These are phyloP conservation scores for Mayamaea pseudoterrestris DNA, from an alignment of 108 stramenopile genomes.

Conservation along the genomic window DNA sequence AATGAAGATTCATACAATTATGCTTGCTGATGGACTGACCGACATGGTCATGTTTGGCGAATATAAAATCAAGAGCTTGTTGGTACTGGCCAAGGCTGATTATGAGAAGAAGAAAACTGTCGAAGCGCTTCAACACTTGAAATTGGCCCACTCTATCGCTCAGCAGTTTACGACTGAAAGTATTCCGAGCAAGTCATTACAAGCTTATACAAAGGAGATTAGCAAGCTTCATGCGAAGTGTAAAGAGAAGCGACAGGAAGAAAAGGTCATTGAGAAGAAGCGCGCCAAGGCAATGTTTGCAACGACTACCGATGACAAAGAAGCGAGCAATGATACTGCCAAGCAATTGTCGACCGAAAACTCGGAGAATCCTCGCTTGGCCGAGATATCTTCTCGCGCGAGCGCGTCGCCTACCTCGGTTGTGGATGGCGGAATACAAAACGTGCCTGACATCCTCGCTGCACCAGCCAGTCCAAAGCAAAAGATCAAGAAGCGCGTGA, in stretches of 20 bases:
- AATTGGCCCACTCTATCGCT: conserved; percentile 26
- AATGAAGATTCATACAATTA: conserved; percentile 36
- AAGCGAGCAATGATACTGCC: too few relatives aligned
- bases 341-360: too few relatives aligned
- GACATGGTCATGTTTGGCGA: conserved; percentile 70
- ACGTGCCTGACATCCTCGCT: too few relatives aligned
- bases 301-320: too few relatives aligned
- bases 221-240: conserved; percentile 22
- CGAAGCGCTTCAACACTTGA: conserved; percentile 24
- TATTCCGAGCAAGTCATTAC: conserved; percentile 22
- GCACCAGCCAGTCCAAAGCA: too few relatives aligned
- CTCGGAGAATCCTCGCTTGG: too few relatives aligned
- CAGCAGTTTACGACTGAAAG: conserved; percentile 26
- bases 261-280: conserved; percentile 53
- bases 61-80: conserved; percentile 56
- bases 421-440: too few relatives aligned
- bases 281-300: conserved; percentile 69
- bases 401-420: too few relatives aligned
- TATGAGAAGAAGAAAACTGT: conserved; percentile 27
- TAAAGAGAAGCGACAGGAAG: conserved; percentile 18
- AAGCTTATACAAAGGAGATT: conserved; percentile 46
- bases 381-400: too few relatives aligned
- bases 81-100: conserved; percentile 31
- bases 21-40: conserved; percentile 21
- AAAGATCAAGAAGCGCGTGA: too few relatives aligned